Conservation (phyloP, 805 yeast genomes). For the Ogataea degrootiae region DNA sequence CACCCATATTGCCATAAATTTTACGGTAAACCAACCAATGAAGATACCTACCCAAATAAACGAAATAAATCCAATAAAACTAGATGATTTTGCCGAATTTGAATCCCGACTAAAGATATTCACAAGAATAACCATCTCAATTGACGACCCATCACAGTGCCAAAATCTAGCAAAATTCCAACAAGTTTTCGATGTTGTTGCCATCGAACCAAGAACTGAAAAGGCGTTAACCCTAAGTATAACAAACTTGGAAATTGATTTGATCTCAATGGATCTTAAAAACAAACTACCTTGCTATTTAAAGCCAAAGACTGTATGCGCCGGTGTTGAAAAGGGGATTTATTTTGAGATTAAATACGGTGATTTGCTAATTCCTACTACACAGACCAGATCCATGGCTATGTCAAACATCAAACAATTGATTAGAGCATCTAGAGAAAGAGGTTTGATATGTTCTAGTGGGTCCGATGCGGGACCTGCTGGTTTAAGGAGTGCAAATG, state of each 20-base stretch:
- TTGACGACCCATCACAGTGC: constrained; percentile 74
- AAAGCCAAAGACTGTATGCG: constrained; percentile 78
- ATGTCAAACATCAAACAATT: constrained; percentile 70
- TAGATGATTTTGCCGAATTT: constrained; percentile 31
- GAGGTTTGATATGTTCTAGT: constrained; percentile 75
- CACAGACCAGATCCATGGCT: constrained; percentile 46
- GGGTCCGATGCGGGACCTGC: constrained; percentile 55
- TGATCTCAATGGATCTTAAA: constrained; percentile 67
- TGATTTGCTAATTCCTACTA: constrained; percentile 37
- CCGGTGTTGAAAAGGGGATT: constrained; percentile 79
- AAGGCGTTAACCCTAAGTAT: constrained; percentile 72
- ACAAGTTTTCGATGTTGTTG: constrained; percentile 65
- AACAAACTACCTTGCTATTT: constrained; percentile 68
- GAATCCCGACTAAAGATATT: constrained; percentile 42
- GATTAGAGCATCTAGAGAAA: constrained; percentile 72
- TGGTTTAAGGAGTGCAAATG: constrained; percentile 56
- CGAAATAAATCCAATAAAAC: constrained; percentile 38
- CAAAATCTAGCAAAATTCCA: constrained; percentile 48
- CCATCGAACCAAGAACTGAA: constrained; percentile 78
- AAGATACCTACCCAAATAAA: constrained; percentile 46
- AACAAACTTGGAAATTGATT: constrained; percentile 72
- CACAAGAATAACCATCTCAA: constrained; percentile 68
- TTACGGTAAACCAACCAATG: constrained; percentile 37
- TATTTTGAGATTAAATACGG: constrained; percentile 75
- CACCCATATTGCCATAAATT: constrained; percentile 72